These are phyloP conservation scores for Podochytrium sp. DNA, from an alignment of 192 early-diverging fungal species.

Conservation along the genomic window DNA sequence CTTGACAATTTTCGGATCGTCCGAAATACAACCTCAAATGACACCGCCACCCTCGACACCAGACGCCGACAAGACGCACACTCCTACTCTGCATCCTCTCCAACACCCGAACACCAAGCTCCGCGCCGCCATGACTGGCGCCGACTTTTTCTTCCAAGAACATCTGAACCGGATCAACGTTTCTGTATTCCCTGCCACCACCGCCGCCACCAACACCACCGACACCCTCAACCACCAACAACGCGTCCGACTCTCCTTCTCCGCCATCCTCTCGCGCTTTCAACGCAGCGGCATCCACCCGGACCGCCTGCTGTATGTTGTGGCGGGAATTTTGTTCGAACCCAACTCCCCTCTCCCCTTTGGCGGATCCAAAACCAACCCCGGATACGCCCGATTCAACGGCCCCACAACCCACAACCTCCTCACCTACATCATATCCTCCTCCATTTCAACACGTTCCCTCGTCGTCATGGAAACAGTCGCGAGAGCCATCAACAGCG, in stretches of 20 bases:
- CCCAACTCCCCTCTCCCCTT: neutral
- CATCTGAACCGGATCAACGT: no score
- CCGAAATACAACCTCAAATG: neutral
- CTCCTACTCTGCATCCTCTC: neutral
- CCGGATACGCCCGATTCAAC: neutral
- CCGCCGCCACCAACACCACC: neutral
- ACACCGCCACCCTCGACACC: neutral
- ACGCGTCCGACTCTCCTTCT: no score
- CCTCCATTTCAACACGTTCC: neutral
- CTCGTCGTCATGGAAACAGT: neutral
- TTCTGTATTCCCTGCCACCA: neutral
- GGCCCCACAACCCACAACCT: neutral
- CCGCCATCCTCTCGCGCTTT: neutral
- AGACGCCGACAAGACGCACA: neutral
- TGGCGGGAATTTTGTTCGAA: neutral
- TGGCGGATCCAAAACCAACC: neutral
- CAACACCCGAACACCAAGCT: neutral
- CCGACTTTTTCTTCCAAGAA: no score
- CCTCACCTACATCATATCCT: neutral
- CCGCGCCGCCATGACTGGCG: neutral
- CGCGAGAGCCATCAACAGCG: neutral
- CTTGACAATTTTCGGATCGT: neutral
- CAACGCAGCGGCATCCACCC: neutral
- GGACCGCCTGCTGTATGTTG: neutral
- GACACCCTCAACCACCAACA: neutral